phyloP scores from a whole-genome alignment of 331 rosid genomes.

The Acacia pycnantha region DNA sequence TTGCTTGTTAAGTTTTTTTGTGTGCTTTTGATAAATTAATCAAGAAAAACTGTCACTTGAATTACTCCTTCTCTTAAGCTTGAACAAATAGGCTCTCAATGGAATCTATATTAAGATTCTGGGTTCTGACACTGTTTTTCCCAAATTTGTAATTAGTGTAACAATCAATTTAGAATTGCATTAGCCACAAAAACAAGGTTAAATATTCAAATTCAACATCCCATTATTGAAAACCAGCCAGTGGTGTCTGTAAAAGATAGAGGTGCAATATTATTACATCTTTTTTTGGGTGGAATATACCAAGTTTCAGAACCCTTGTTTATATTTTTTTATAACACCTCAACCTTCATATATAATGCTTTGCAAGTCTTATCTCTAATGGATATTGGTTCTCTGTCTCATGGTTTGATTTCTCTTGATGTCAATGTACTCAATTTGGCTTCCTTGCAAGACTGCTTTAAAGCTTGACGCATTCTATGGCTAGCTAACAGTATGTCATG shows the following conservation, averaged over 20 bases:
- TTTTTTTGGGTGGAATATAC: background rate
- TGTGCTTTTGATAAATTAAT: too few species aligned
- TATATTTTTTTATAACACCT: background rate
- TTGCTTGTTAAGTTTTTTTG: background rate
- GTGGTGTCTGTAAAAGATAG: background rate
- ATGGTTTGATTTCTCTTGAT: background rate
- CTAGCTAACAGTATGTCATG: conserved; percentile 15
- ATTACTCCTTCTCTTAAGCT: background rate
- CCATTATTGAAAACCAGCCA: background rate
- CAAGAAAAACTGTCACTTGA: too few species aligned
- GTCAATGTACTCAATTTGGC: background rate
- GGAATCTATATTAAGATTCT: background rate
- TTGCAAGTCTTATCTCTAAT: background rate
- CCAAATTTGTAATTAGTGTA: background rate
- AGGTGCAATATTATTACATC: background rate
- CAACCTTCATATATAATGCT: background rate
- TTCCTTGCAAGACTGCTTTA: conserved; percentile 2
- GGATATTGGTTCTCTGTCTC: background rate
- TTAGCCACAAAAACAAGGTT: background rate
- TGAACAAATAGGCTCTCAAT: background rate
- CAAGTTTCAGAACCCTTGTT: background rate
- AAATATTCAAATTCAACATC: background rate
- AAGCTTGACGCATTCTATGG: background rate
- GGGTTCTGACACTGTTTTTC: too few species aligned
- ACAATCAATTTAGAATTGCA: background rate